A percentile compares a stretch with the other conserved stretches of the same genome.
phyloP scores from a whole-genome alignment of 352 stramenopile genomes.

The Globisporangium apiculatum region DNA sequence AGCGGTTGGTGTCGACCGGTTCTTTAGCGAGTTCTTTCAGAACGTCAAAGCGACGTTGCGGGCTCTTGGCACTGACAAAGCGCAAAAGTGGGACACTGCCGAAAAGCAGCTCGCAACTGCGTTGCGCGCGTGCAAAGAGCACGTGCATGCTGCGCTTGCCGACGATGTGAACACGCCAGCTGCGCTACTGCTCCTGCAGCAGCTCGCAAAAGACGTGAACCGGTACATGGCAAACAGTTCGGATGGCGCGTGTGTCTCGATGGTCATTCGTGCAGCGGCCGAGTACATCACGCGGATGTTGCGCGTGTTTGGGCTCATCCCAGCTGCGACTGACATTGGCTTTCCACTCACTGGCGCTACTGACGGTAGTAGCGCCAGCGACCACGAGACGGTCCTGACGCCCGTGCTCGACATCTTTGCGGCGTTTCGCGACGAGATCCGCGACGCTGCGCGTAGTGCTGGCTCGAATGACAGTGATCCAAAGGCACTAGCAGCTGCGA shows the following conservation, averaged over 20 bases:
- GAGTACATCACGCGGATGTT: constrained; percentile 90
- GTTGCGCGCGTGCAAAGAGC: constrained; percentile 69
- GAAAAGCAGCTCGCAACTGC: constrained; percentile 70
- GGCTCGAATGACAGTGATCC: constrained; percentile 21
- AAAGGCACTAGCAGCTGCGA: constrained; percentile 52
- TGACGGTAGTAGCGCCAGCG: constrained; percentile 17
- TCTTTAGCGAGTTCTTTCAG: constrained; percentile 92
- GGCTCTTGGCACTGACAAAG: constrained; percentile 67
- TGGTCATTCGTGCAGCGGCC: constrained; percentile 72
- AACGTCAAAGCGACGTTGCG: constrained; percentile 89
- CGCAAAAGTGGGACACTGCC: constrained; percentile 66
- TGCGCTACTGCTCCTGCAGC: constrained; percentile 59
- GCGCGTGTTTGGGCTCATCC: constrained; percentile 74
- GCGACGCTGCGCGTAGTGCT: constrained; percentile 40
- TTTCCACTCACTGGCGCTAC: constrained; percentile 51
- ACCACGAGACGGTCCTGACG: constrained; percentile 78
- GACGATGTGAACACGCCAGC: constrained; percentile 90
- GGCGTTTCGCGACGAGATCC: constrained; percentile 83
- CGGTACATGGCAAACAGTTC: constrained; percentile 42
- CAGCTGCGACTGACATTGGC: constrained; percentile 66
- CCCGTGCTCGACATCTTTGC: constrained; percentile 89
- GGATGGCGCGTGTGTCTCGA: constrained; percentile 26
- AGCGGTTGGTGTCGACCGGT: constrained; percentile 83
- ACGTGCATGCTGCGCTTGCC: constrained; percentile 71
- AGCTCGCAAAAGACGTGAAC: constrained; percentile 85